Conservation (phyloP, 108 stramenopile genomes). For the Cyclotella distinguenda region DNA sequence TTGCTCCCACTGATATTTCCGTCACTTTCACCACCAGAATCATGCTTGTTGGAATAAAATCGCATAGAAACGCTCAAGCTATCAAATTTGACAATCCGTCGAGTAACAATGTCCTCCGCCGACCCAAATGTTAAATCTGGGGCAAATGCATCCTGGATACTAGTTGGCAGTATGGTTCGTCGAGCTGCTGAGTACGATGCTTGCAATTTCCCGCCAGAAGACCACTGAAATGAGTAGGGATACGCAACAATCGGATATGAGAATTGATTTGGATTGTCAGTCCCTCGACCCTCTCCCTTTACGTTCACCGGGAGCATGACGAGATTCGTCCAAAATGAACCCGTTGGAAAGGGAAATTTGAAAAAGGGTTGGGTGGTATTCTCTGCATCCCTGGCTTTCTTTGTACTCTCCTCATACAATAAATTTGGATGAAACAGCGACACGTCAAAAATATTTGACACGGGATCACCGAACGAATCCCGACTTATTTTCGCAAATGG, state of each 20-base stretch:
- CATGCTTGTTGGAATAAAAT: constrained; percentile 44
- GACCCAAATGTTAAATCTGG: constrained; percentile 70
- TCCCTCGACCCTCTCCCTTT: constrained; percentile 3
- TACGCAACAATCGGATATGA: constrained; percentile 82
- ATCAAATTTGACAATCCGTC: constrained; percentile 69
- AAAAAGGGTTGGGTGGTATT: constrained; percentile 35
- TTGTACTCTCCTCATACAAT: constrained; percentile 27
- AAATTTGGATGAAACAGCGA: constrained; percentile 69
- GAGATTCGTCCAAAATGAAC: constrained; percentile 89
- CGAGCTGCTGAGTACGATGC: constrained; percentile 72
- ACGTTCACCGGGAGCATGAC: constrained; percentile 48
- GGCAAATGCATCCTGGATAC: constrained; percentile 61
- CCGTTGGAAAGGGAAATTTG: constrained; percentile 85
- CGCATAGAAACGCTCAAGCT: constrained; percentile 74
- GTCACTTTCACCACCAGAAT: neutral
- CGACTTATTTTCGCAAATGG: constrained; percentile 63
- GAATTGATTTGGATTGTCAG: constrained; percentile 32
- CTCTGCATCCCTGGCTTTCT: constrained; percentile 1
- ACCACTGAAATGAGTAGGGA: constrained; percentile 85
- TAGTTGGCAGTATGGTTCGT: constrained; percentile 39
- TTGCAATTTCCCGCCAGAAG: constrained; percentile 54
- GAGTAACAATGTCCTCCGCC: constrained; percentile 43
- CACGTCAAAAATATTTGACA: constrained; percentile 56
- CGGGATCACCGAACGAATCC: constrained; percentile 62
- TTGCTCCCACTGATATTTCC: neutral